Evolutionary conservation across 2,329 filamentous ascomycete species (phyloP).

Genomic region (Fusarium mexicanum): DNA sequence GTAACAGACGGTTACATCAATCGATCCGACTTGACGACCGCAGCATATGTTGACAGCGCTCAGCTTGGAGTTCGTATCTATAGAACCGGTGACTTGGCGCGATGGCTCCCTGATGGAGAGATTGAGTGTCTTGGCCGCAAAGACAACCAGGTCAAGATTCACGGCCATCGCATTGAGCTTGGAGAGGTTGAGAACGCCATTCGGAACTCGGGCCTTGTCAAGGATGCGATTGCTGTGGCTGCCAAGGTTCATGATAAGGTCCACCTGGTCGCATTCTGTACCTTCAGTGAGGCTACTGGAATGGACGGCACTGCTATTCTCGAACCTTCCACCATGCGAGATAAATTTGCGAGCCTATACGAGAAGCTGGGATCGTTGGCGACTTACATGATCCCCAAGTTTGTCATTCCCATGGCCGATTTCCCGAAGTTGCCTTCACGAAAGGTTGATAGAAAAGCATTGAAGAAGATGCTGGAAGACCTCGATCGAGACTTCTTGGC

Average conservation of each 20-base stretch:
- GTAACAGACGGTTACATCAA: neutral
- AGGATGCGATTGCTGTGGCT: neutral
- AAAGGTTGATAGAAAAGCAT: neutral
- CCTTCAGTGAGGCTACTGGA: neutral
- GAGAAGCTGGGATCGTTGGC: neutral
- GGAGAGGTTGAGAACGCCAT: constrained; percentile 40
- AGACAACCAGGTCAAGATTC: constrained; percentile 44
- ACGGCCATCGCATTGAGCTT: constrained; percentile 42
- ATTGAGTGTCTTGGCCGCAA: constrained; percentile 36
- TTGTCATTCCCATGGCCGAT: neutral
- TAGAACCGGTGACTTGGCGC: constrained; percentile 28
- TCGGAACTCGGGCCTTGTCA: neutral
- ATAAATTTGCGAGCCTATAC: neutral
- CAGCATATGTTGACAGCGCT: neutral
- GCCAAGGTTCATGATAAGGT: neutral
- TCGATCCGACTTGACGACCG: neutral
- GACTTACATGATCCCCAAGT: neutral
- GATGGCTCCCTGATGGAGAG: constrained; percentile 30
- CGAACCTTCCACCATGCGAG: neutral
- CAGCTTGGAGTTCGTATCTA: neutral
- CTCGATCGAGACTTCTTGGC: neutral
- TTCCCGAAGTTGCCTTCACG: neutral
- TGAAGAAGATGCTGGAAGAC: neutral
- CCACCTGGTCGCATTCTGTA: neutral
- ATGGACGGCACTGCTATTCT: neutral